These are phyloP conservation scores for Picea sitchensis DNA, from an alignment of 75 land plant genomes.

Conservation along the genomic window DNA sequence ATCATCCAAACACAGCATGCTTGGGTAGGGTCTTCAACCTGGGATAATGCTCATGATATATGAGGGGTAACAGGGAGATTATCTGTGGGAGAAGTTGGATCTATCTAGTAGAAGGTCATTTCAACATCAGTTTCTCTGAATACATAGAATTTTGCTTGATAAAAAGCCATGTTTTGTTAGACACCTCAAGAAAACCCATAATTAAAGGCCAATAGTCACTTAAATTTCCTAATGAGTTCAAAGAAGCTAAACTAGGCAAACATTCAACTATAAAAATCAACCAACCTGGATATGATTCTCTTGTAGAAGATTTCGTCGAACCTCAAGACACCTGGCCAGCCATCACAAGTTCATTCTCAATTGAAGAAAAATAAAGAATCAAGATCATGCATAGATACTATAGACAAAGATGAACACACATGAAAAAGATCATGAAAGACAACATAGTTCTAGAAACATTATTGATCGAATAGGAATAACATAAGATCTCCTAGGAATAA, in stretches of 20 bases:
- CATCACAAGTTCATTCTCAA: neutral
- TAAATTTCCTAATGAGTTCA: too few species aligned
- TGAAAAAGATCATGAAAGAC: neutral
- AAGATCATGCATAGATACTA: neutral
- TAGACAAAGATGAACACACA: neutral
- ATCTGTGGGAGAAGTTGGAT: too few species aligned
- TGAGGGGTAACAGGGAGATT: too few species aligned
- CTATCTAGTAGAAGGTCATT: too few species aligned
- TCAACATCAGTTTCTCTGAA: too few species aligned
- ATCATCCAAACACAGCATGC: too few species aligned
- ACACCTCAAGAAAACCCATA: too few species aligned
- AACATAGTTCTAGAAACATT: neutral
- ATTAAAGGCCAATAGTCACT: too few species aligned
- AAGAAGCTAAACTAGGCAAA: neutral
- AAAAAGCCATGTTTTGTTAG: too few species aligned
- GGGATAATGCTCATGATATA: too few species aligned
- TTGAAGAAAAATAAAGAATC: neutral
- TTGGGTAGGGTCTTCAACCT: too few species aligned
- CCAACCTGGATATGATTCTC: slow-evolving; percentile 52
- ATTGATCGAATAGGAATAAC: neutral
- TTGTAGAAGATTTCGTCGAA: slow-evolving; percentile 28
- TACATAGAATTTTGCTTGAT: too few species aligned
- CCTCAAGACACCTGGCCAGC: slow-evolving; percentile 44
- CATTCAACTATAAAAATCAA: neutral
- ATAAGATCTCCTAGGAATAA: neutral